These are phyloP conservation scores for Pseudonectria foliicola DNA, from an alignment of 2,329 filamentous ascomycete species.

Conservation along the genomic window DNA sequence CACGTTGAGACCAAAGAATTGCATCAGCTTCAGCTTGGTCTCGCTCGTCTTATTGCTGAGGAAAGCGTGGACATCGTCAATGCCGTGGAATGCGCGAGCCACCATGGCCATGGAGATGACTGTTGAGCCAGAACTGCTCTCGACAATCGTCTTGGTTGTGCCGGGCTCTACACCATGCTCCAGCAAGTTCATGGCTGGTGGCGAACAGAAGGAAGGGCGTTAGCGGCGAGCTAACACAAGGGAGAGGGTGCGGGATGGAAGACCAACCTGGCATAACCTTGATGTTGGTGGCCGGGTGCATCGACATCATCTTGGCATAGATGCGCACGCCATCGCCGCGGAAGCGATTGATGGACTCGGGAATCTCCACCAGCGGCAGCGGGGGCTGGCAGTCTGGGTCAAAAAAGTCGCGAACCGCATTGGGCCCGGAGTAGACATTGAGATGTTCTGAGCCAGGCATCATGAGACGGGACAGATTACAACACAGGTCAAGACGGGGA, in stretches of 20 bases:
- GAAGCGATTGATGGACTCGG: conserved; percentile 48
- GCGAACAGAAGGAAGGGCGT: not conserved
- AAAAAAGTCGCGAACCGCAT: conserved; percentile 51
- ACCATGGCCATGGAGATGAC: conserved; percentile 48
- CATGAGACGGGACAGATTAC: conserved; percentile 9
- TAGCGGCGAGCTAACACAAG: too few species aligned
- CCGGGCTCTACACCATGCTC: conserved; percentile 35
- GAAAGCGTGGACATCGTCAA: conserved; percentile 35
- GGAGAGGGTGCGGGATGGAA: too few species aligned
- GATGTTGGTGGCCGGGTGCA: conserved; percentile 55
- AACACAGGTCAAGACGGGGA: conserved; percentile 1
- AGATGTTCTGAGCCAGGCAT: conserved; percentile 22
- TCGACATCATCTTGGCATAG: conserved; percentile 58
- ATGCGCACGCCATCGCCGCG: conserved; percentile 51
- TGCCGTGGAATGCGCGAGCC: conserved; percentile 30
- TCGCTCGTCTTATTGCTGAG: conserved; percentile 41
- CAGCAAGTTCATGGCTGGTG: conserved; percentile 38
- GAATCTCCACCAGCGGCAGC: conserved; percentile 53
- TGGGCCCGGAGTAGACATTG: conserved; percentile 50
- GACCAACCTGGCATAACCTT: conserved; percentile 50
- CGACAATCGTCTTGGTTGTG: conserved; percentile 47
- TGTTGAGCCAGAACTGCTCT: conserved; percentile 55
- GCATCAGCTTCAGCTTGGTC: conserved; percentile 25
- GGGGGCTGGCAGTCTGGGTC: conserved; percentile 50
- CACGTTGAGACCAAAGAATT: conserved; percentile 28